Evolutionary conservation across 306 rosid genomes (phyloP).

Genomic region (Cajanus cajan): DNA sequence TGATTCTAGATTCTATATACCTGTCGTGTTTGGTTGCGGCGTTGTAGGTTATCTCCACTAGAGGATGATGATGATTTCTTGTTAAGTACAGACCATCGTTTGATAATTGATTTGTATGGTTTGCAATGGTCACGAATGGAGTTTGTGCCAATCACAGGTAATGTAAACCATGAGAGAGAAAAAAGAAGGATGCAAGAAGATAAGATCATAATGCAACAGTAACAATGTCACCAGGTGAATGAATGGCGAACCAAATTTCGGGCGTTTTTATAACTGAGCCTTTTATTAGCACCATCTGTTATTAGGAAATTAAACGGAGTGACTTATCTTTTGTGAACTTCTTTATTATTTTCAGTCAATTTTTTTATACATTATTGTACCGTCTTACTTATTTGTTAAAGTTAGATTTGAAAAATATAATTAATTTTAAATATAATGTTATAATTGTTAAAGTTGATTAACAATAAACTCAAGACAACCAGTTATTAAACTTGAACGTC

Average conservation of each 20-base stretch:
- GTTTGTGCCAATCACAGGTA: slow-evolving; percentile 29
- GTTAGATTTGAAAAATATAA: too few relatives aligned
- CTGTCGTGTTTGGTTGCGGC: neutral
- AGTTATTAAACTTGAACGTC: too few relatives aligned
- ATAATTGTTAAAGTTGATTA: too few relatives aligned
- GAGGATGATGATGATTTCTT: slow-evolving; percentile 27
- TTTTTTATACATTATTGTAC: too few relatives aligned
- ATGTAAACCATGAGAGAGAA: slow-evolving; percentile 47
- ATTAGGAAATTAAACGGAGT: neutral
- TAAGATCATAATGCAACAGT: neutral
- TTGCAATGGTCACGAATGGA: slow-evolving; percentile 37
- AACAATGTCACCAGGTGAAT: slow-evolving; percentile 3
- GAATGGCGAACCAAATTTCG: neutral
- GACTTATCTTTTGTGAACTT: neutral
- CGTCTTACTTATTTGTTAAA: too few relatives aligned
- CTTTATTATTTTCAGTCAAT: too few relatives aligned
- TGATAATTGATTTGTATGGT: slow-evolving; percentile 48
- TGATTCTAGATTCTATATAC: neutral
- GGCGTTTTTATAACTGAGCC: neutral
- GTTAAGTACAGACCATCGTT: slow-evolving; percentile 38
- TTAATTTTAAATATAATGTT: too few relatives aligned
- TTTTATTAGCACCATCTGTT: neutral
- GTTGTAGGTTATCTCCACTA: neutral
- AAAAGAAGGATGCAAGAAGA: neutral
- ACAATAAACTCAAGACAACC: too few relatives aligned